phyloP scores from a whole-genome alignment of 352 stramenopile genomes.

The Phytophthora meadii region DNA sequence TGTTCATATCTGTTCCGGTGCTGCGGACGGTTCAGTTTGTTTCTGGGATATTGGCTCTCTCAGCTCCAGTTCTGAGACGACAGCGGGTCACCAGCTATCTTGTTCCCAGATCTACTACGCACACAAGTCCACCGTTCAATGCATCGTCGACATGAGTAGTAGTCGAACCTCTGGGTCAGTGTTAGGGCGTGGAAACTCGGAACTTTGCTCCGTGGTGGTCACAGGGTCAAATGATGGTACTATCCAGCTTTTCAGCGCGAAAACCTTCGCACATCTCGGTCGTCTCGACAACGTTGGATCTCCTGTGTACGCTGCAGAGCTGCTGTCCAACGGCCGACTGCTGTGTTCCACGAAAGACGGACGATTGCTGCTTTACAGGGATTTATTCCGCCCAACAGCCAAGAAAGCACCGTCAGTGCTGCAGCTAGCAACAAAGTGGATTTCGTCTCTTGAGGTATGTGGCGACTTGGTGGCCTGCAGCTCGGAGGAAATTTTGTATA shows the following conservation, averaged over 20 bases:
- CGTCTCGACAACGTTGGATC: constrained; percentile 50
- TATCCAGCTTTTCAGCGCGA: constrained; percentile 71
- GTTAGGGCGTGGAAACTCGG: background rate
- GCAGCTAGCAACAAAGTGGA: constrained; percentile 58
- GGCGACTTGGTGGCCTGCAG: constrained; percentile 56
- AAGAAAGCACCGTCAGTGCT: constrained; percentile 40
- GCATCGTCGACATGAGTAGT: constrained; percentile 36
- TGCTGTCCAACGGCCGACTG: constrained; percentile 39
- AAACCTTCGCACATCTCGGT: constrained; percentile 51
- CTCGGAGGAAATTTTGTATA: constrained; percentile 62
- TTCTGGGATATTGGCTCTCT: constrained; percentile 56
- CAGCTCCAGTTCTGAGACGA: constrained; percentile 4
- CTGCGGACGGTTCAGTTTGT: constrained; percentile 60
- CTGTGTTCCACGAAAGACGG: constrained; percentile 76
- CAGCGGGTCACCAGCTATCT: constrained; percentile 13
- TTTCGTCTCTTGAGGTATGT: constrained; percentile 63
- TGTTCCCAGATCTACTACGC: constrained; percentile 42
- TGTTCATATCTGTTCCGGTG: constrained; percentile 59
- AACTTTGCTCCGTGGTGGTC: constrained; percentile 41
- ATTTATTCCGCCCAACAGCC: constrained; percentile 17
- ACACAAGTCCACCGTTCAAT: constrained; percentile 67
- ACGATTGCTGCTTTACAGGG: constrained; percentile 53
- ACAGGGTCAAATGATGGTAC: constrained; percentile 79
- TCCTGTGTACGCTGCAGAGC: constrained; percentile 60
- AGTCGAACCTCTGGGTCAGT: constrained; percentile 5